Evolutionary conservation across 208 protist genomes (phyloP), one percentile per base, ranked within the genome.

Genomic region (Naegleria gruberi): DNA sequence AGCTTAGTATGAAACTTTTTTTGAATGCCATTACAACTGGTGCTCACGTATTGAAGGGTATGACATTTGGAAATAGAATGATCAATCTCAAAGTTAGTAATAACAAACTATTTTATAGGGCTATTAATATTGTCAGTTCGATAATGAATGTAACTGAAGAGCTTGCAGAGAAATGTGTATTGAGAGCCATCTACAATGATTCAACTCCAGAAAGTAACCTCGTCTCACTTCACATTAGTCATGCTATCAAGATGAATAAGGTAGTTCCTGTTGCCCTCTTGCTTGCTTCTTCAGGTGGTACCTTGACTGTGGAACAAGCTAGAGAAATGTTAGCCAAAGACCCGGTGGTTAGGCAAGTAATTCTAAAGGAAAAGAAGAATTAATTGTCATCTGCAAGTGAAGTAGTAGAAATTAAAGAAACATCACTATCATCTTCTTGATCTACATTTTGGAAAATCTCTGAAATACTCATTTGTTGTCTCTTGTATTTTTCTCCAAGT

Each of bases 1-100:
- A 86, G 15, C 43, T 93, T 4, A 42, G 65, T 15, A 30, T 92
- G 3, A 94, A 94, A 81, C 43, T 93, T 6, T 17, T 89, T 0
- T 51, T 94, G 15, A 94, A 94, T 84, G 57, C 81, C 3, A 90
- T 94, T 4, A 86, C 90, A 8, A 94, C 92, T 1, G 51, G 82
- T 30, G 82, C 91, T 40, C 84, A 92, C 15, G 81, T 94, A 5
- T 43, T 43, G 4, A 45, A 51, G 41, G 92, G 91, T 34, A 87
- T 86, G 34, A 65, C 77, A 7, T 89, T 81, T 65, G 42, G 73
- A 7, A 92, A 92, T 42, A 45, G 57, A 86, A 92, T 92, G 91
- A 91, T 92, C 30, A 90, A 92, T 40, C 23, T 91, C 0, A 42
- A 57, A 45, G 73, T 92, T 30, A 89, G 44, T 74, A 92, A 92